Evolutionary conservation across 768 basidiomycete species (phyloP), one percentile per base, ranked within the genome.

Genomic region (Clitopilus hobsonii): DNA sequence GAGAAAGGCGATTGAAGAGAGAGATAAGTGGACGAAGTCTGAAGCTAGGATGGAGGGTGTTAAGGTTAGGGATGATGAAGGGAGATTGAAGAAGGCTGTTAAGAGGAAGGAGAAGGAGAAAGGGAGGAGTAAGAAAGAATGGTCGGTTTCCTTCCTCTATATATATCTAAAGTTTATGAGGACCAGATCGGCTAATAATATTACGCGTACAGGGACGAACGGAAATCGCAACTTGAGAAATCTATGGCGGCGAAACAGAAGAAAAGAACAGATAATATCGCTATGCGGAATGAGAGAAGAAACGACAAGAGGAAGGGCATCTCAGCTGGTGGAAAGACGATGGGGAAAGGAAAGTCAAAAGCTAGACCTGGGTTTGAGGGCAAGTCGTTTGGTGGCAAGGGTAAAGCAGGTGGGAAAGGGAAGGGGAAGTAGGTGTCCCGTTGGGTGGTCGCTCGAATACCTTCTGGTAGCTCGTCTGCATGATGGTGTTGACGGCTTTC

Each of bases 61-160:
- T 49, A 99, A 98, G 70, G 86, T 99, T 26, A 82, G 82, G 49
- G 97, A 98, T 62, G 91, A 95, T 61, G 92, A 93, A 66, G 67
- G 61, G 0, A 74, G 87, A 45, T 69, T 99, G 63, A 98, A 96
- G 76, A 98, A 97, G 74, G 94, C 94, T 38, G 85, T 83, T 6
- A 98, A 97, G 77, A 77, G 91, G 67, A 87, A 91, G 59, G 96
- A 97, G 71, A 95, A 96, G 69, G 85, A 85, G 61, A 98, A 98
- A 67, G 63, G 57, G 22, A 94, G 91, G 74, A 85, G 85, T 56
- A 91, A 89, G 68, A 89, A 88, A 64, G 78, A 81, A 41, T 98
- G 96, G 95, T 95, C 58, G 74, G 28, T 56, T 47, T 26, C 29
- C 22, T 14, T 18, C 59, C 11, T 56, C 52, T 41, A 55, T 23